Evolutionary conservation across 2,329 filamentous ascomycete species (phyloP).

Genomic region (Bipolaris zeicola): DNA sequence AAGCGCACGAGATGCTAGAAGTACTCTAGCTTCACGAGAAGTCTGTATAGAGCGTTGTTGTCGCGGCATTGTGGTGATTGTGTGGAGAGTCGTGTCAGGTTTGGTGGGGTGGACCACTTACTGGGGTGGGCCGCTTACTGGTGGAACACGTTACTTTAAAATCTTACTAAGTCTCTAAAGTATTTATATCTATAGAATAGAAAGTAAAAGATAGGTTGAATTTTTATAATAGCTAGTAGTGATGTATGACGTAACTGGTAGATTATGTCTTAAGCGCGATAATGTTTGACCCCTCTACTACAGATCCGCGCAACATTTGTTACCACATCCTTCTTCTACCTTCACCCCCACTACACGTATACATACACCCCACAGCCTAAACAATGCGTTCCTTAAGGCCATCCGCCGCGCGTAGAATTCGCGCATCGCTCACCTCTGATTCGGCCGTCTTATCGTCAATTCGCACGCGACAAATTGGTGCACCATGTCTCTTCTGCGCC

Average conservation of each 20-base stretch:
- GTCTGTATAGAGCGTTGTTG: too few relatives aligned
- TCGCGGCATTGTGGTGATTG: too few relatives aligned
- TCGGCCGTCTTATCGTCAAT: conserved; percentile 17
- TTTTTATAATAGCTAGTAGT: not conserved
- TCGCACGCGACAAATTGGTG: conserved; percentile 22
- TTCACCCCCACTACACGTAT: not conserved
- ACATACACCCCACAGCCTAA: not conserved
- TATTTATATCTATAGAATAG: too few relatives aligned
- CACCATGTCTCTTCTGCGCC: conserved; percentile 35
- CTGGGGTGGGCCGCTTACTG: too few relatives aligned
- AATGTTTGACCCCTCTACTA: conserved; percentile 15
- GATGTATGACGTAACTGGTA: conserved; percentile 25
- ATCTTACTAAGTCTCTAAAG: too few relatives aligned
- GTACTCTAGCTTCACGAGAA: too few relatives aligned
- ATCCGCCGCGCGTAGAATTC: conserved; percentile 32
- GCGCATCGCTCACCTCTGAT: conserved; percentile 27
- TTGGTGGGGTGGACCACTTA: too few relatives aligned
- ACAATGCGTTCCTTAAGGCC: conserved; percentile 31
- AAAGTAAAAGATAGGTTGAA: too few relatives aligned
- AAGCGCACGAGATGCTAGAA: too few relatives aligned
- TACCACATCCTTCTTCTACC: not conserved
- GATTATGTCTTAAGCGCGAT: conserved; percentile 6
- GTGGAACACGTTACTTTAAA: too few relatives aligned
- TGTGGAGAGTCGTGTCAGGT: too few relatives aligned
- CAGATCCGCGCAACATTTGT: conserved; percentile 1